Percentiles rank a stretch among this genome's conserved stretches.
Evolutionary conservation across 306 rosid genomes (phyloP).

Genomic region (Fragaria iinumae): DNA sequence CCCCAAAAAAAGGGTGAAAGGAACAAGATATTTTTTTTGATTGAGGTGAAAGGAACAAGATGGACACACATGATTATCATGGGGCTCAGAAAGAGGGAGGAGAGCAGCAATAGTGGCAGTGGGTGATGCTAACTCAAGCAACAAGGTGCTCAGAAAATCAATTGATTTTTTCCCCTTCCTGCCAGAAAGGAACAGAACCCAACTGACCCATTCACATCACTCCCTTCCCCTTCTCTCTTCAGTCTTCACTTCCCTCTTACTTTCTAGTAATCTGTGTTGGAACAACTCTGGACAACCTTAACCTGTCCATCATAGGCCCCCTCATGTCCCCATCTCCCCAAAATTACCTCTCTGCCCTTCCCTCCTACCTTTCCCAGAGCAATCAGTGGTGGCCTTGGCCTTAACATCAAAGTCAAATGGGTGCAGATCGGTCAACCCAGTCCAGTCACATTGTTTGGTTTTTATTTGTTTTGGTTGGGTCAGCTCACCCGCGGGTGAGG

Average conservation of each 20-base stretch:
- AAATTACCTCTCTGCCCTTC: neutral
- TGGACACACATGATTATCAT: too few species aligned
- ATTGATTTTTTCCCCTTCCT: neutral
- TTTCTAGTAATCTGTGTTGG: conserved; percentile 31
- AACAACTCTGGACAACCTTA: conserved; percentile 57
- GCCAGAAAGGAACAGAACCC: conserved; percentile 8
- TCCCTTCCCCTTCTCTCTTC: neutral
- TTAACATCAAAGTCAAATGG: conserved; percentile 23
- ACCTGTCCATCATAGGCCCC: conserved; percentile 19
- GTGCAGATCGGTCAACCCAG: conserved; percentile 28
- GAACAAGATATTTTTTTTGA: too few species aligned
- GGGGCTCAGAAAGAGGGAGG: too few species aligned
- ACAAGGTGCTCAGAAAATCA: neutral
- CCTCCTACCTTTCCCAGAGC: neutral
- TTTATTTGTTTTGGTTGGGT: neutral
- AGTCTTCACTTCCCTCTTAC: too few species aligned
- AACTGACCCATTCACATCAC: conserved; percentile 15
- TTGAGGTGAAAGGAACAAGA: too few species aligned
- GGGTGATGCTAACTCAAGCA: conserved; percentile 10
- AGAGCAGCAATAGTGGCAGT: neutral
- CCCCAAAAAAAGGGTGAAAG: too few species aligned
- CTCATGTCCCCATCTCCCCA: neutral
- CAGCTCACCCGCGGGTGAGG: conserved; percentile 28
- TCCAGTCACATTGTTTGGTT: neutral
- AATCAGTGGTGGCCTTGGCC: too few species aligned